Percentiles rank a stretch among this genome's conserved stretches.
These are phyloP conservation scores for Xylaria sp. DNA, from an alignment of 495 filamentous ascomycete species.

Conservation along the genomic window DNA sequence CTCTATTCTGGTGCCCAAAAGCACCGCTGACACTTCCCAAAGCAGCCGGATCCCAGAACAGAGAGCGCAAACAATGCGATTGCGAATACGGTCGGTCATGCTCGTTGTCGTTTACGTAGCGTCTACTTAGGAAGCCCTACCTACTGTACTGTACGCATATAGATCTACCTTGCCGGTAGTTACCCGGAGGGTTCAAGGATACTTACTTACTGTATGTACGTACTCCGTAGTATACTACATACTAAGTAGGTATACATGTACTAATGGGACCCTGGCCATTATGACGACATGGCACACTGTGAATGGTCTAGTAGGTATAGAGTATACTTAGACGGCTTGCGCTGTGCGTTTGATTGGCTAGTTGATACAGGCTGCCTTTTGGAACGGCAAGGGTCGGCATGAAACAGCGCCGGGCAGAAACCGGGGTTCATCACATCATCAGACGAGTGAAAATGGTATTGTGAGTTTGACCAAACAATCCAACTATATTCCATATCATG, in stretches of 20 bases:
- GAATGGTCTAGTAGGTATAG: not conserved
- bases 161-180: not conserved
- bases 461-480: not conserved
- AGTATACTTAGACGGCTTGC: not conserved
- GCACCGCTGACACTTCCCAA: no score
- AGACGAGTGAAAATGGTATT: not conserved
- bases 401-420: not conserved
- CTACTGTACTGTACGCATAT: no score
- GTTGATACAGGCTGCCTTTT: not conserved
- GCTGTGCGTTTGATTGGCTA: not conserved
- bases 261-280: not conserved
- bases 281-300: conserved; percentile 14
- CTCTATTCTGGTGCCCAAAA: not conserved
- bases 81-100: not conserved
- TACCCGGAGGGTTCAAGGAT: not conserved
- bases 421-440: conserved; percentile 2
- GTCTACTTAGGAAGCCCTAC: no score
- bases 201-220: no score
- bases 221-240: no score
- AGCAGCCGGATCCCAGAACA: no score
- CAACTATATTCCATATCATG: not conserved
- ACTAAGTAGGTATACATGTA: no score
- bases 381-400: conserved; percentile 3
- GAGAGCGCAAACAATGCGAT: conserved; percentile 1
- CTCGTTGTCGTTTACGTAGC: not conserved